Evolutionary conservation across 2,329 filamentous ascomycete genomes (phyloP).

Genomic region (Mycosphaerella arachidis): DNA sequence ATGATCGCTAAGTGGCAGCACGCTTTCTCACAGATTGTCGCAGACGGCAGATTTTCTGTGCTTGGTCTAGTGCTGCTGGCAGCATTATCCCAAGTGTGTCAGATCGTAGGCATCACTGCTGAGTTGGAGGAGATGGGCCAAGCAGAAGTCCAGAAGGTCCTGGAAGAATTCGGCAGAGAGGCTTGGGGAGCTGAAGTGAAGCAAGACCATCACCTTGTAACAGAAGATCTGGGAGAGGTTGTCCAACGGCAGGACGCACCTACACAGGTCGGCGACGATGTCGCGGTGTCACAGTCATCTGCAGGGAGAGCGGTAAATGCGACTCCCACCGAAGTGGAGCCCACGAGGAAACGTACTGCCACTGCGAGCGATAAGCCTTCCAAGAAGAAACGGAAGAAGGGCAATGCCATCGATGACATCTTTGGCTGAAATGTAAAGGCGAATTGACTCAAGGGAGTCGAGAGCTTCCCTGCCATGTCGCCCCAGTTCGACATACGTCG

Average conservation of each 20-base stretch:
- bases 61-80: slow-evolving; percentile 44
- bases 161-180: slow-evolving; percentile 43
- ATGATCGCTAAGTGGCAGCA: slow-evolving; percentile 31
- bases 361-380: slow-evolving; percentile 33
- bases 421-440: slow-evolving; percentile 44
- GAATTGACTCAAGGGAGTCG: neutral
- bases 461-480: neutral
- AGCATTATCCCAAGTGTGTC: slow-evolving; percentile 38
- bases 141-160: slow-evolving; percentile 39
- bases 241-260: slow-evolving; percentile 24
- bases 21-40: slow-evolving; percentile 43
- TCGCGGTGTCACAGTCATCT: neutral
- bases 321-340: slow-evolving; percentile 10
- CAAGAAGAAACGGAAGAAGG: slow-evolving; percentile 55
- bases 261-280: neutral
- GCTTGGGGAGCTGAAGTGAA: slow-evolving; percentile 33
- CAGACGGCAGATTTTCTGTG: slow-evolving; percentile 43
- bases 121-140: slow-evolving; percentile 41
- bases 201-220: slow-evolving; percentile 22
- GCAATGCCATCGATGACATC: slow-evolving; percentile 68
- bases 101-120: slow-evolving; percentile 38
- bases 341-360: slow-evolving; percentile 14
- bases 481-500: no score
- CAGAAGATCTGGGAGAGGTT: slow-evolving; percentile 34
- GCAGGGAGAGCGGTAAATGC: slow-evolving; percentile 8